phyloP scores from a whole-genome alignment of 306 rosid genomes.

The Cyamopsis tetragonoloba region DNA sequence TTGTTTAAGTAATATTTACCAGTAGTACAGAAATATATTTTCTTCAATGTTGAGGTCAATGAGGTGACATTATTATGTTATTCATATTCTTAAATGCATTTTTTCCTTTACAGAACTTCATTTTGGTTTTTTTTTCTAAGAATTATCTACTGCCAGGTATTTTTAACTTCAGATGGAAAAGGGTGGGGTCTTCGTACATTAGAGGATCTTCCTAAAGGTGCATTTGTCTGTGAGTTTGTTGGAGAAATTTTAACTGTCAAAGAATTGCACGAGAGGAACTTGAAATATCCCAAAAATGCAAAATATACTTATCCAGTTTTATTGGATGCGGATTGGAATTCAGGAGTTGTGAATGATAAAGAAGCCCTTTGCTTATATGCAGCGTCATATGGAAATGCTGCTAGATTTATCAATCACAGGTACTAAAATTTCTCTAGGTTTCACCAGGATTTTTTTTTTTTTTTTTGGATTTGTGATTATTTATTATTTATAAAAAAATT shows the following conservation, averaged over 20 bases:
- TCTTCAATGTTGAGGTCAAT: slow-evolving; percentile 17
- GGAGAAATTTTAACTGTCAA: slow-evolving; percentile 74
- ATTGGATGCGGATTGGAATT: slow-evolving; percentile 80
- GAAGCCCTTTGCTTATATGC: slow-evolving; percentile 89
- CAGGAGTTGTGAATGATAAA: slow-evolving; percentile 44
- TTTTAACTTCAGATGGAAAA: slow-evolving; percentile 73
- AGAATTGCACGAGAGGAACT: slow-evolving; percentile 62
- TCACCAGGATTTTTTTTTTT: background rate
- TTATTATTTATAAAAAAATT: background rate
- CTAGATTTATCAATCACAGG: slow-evolving; percentile 96
- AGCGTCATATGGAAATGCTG: slow-evolving; percentile 74
- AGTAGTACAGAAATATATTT: background rate
- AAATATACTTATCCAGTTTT: slow-evolving; percentile 41
- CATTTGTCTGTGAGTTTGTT: slow-evolving; percentile 83
- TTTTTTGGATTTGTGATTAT: slow-evolving; percentile 5
- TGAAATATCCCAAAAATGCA: slow-evolving; percentile 45
- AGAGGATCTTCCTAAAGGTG: slow-evolving; percentile 85
- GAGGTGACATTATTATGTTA: background rate
- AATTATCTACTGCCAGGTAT: slow-evolving; percentile 52
- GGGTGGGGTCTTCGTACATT: slow-evolving; percentile 95
- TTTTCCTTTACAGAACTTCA: background rate
- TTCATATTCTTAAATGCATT: background rate
- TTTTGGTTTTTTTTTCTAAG: background rate
- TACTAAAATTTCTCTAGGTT: slow-evolving; percentile 32
- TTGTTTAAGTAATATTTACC: slow-evolving; percentile 14